Evolutionary conservation across 2,329 filamentous ascomycete species (phyloP).

Genomic region (Xylariaceae sp.): DNA sequence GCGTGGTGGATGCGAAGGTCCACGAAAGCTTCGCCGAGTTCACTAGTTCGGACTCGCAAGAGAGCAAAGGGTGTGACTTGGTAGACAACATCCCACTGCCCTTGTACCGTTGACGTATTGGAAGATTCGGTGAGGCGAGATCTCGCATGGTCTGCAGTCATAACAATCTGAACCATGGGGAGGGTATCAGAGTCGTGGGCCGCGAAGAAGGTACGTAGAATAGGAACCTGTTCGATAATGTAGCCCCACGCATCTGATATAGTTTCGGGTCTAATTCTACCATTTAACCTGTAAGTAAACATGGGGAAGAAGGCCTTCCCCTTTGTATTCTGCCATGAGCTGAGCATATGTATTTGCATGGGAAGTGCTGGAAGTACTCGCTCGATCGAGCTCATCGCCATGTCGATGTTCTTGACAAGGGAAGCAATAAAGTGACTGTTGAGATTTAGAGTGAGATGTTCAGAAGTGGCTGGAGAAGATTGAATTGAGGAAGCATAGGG

Average conservation of each 20-base stretch:
- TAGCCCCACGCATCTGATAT: conserved; percentile 58
- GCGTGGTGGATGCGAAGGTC: conserved; percentile 74
- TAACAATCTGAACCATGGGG: conserved; percentile 62
- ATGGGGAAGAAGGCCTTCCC: conserved; percentile 69
- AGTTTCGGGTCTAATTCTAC: conserved; percentile 22
- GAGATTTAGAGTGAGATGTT: not conserved
- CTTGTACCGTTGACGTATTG: conserved; percentile 9
- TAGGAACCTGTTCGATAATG: conserved; percentile 52
- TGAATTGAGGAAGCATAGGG: too few species aligned
- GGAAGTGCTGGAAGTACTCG: conserved; percentile 64
- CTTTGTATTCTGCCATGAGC: conserved; percentile 64
- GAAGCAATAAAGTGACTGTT: not conserved
- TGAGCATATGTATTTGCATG: conserved; percentile 78
- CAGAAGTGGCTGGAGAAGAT: not conserved
- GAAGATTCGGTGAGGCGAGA: conserved; percentile 8
- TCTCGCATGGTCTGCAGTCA: conserved; percentile 35
- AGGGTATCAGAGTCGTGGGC: conserved; percentile 39
- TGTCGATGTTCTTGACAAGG: conserved; percentile 35
- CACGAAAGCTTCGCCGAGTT: conserved; percentile 26
- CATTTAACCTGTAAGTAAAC: conserved; percentile 58
- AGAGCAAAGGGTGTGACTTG: conserved; percentile 20
- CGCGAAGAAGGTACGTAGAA: conserved; percentile 66
- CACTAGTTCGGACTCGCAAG: conserved; percentile 14
- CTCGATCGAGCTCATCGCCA: conserved; percentile 46
- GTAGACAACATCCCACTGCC: conserved; percentile 20